phyloP scores from a whole-genome alignment of 2,329 filamentous ascomycete species.

The Pseudofabraea citricarpa region DNA sequence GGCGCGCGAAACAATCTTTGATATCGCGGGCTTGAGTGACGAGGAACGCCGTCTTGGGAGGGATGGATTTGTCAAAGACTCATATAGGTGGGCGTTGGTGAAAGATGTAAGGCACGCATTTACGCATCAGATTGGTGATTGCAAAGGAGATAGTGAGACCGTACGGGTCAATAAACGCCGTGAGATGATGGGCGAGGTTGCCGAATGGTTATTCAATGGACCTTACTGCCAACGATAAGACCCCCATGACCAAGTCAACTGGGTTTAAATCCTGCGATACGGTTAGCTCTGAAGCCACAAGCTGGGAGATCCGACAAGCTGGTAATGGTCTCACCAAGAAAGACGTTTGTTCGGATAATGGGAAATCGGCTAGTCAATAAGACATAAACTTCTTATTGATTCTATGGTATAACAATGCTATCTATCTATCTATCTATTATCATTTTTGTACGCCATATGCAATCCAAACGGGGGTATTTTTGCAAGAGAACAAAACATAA shows the following conservation, averaged over 20 bases:
- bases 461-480: no score
- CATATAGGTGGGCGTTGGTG: constrained; percentile 14
- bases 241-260: not conserved
- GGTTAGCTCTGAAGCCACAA: no score
- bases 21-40: constrained; percentile 10
- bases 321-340: no score
- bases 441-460: no score
- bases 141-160: constrained; percentile 8
- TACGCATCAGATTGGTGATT: constrained; percentile 14
- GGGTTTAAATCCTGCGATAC: no score
- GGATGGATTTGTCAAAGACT: constrained; percentile 14
- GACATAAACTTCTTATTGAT: no score
- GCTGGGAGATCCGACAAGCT: no score
- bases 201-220: constrained; percentile 13
- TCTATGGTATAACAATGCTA: no score
- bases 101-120: constrained; percentile 15
- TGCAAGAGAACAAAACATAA: no score
- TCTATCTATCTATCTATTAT: no score
- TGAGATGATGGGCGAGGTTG: constrained; percentile 11
- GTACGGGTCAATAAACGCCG: constrained; percentile 7
- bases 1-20: constrained; percentile 10
- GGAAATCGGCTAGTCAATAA: no score
- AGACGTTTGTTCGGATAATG: no score
- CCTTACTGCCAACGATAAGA: constrained; percentile 4
- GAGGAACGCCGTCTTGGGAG: constrained; percentile 2